Evolutionary conservation across 1,284 basidiomycete genomes (phyloP).

Genomic region (Grifola frondosa): DNA sequence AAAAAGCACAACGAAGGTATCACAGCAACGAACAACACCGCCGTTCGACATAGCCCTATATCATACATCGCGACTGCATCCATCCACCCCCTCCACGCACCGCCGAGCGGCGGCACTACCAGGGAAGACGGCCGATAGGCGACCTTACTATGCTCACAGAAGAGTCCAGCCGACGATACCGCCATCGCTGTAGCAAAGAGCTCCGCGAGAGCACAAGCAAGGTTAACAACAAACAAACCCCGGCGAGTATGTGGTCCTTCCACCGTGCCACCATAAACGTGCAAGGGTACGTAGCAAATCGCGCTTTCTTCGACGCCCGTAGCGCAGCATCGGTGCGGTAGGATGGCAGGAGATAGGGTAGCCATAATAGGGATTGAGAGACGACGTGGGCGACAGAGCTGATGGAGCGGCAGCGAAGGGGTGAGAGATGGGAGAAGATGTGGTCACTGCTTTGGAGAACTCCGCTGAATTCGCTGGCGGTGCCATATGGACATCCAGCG

Average conservation of each 20-base stretch:
- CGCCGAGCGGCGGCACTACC: no score
- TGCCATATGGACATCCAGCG: conserved; percentile 30
- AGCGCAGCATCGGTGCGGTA: conserved; percentile 42
- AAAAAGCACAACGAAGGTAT: no score
- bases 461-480: not conserved
- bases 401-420: conserved; percentile 1
- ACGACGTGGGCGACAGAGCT: conserved; percentile 46
- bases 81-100: no score
- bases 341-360: conserved; percentile 54
- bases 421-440: not conserved
- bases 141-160: no score
- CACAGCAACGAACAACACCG: no score
- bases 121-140: no score
- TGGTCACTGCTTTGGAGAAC: not conserved
- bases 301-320: conserved; percentile 67
- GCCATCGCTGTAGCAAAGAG: no score
- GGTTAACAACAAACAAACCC: conserved; percentile 28
- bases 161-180: not conserved
- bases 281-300: conserved; percentile 68
- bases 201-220: conserved; percentile 15
- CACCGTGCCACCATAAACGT: conserved; percentile 66
- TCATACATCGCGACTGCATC: no score
- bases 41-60: no score
- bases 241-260: conserved; percentile 41
- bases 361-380: conserved; percentile 81